Base-by-base conservation (phyloP, 352 stramenopile genomes). In the Sclerospora graminicola region DNA sequence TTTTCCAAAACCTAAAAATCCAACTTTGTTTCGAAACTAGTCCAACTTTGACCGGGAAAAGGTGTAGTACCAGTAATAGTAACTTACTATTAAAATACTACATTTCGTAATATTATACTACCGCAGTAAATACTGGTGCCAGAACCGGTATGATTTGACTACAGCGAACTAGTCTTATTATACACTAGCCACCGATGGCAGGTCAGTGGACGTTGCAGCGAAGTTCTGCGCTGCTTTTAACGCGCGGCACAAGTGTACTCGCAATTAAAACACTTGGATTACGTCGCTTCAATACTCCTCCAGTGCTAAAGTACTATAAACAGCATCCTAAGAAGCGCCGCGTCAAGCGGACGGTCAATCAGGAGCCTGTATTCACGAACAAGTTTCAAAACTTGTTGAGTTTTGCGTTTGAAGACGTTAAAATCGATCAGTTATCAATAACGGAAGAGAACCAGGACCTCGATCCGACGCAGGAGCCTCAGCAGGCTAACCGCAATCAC, bases 351-450 rank as follows among this genome's bases (percentile, higher is more conserved):
- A 14, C 20, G 5, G 28, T 23, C 10, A 21, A 51, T 5, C 30
- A 57, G 29, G 48, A 82, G 32, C 56, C 60, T 4, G 68, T 84
- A 32, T 85, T 84, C 43, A 86, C 77, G 15, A 84, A 89, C 65
- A 86, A 89, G 55, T 89, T 89, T 40, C 73, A 86, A 59, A 89
- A 89, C 56, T 47, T 89, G 40, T 45, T 89, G 40, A 86, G 69
- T 37, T 84, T 86, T 46, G 70, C 73, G 10, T 74, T 84, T 14
- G 69, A 84, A 8, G 64, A 78, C 8, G 58, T 57, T 16, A 15
- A 40, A 26, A 45, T 6, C 21, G 48, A 44, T 18, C 15, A 48
- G 20, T 11, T 15, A 16, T 15, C 21, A 7, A 26, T 26, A 26
- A 6, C 3, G 6, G 21, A 26, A 26, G 21, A 26, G 6, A 6